Percentiles rank a stretch among this genome's conserved stretches.
These are phyloP conservation scores for Carex littledalei DNA, from an alignment of 176 grass and related monocot species.

Conservation along the genomic window DNA sequence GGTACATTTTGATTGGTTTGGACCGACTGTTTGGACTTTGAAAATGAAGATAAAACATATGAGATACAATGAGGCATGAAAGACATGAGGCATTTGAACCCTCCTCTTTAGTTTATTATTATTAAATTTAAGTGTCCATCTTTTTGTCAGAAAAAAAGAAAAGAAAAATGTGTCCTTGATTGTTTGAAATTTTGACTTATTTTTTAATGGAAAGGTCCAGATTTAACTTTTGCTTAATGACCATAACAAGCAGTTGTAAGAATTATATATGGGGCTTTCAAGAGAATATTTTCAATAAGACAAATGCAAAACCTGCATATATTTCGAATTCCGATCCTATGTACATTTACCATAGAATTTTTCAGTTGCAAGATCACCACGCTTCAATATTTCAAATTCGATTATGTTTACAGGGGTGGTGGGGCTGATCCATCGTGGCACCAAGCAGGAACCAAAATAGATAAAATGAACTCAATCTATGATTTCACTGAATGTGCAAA, in stretches of 20 bases:
- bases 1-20: too few relatives aligned
- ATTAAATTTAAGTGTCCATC: conserved; percentile 22
- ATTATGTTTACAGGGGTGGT: conserved; percentile 51
- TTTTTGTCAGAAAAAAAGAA: neutral
- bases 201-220: conserved; percentile 13
- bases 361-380: neutral
- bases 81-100: too few relatives aligned
- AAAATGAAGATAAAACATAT: too few relatives aligned
- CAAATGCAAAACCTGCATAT: neutral
- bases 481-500: conserved; percentile 70
- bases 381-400: conserved; percentile 15
- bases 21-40: too few relatives aligned
- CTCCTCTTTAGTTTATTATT: neutral
- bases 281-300: neutral
- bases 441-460: conserved; percentile 60
- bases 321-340: neutral
- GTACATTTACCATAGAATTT: conserved; percentile 3
- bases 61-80: too few relatives aligned
- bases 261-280: neutral
- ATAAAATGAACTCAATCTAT: conserved; percentile 80
- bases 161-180: conserved; percentile 13
- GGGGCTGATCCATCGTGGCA: conserved; percentile 69
- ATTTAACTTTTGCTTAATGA: conserved; percentile 11
- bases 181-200: conserved; percentile 3
- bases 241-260: neutral